Evolutionary conservation across 2,329 filamentous ascomycete genomes (phyloP).

Genomic region (Arthroderma sp.): DNA sequence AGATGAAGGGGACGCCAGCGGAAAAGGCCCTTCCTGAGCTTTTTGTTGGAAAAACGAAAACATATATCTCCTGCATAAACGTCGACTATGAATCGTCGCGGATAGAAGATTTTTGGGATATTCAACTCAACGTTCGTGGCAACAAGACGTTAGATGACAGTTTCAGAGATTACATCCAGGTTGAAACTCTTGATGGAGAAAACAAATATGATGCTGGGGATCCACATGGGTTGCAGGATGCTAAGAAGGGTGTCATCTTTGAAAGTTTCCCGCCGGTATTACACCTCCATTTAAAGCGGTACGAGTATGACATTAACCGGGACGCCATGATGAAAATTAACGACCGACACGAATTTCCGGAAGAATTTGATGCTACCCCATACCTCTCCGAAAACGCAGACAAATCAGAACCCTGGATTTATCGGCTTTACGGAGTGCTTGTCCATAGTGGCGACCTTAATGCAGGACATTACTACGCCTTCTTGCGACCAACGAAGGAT

Average conservation of each 20-base stretch:
- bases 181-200: conserved; percentile 92
- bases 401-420: conserved; percentile 75
- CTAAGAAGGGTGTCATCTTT: conserved; percentile 96
- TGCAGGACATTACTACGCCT: conserved; percentile 96
- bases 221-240: conserved; percentile 83
- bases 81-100: conserved; percentile 94
- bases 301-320: conserved; percentile 91
- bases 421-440: conserved; percentile 86
- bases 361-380: conserved; percentile 52
- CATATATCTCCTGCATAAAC: conserved; percentile 96
- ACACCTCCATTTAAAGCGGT: conserved; percentile 46
- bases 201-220: conserved; percentile 95
- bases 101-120: conserved; percentile 96
- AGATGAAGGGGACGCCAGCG: conserved; percentile 91
- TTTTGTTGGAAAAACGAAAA: conserved; percentile 97
- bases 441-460: conserved; percentile 96
- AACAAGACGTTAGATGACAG: conserved; percentile 89
- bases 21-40: conserved; percentile 80
- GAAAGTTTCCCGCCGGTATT: conserved; percentile 33
- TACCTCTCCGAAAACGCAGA: conserved; percentile 81
- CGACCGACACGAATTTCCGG: conserved; percentile 36
- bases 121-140: conserved; percentile 89
- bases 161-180: conserved; percentile 90
- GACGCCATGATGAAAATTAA: conserved; percentile 97
- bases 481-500: conserved; percentile 83